Conservation (phyloP, 2,329 filamentous ascomycete genomes). For the Parascedosporium putredinis region DNA sequence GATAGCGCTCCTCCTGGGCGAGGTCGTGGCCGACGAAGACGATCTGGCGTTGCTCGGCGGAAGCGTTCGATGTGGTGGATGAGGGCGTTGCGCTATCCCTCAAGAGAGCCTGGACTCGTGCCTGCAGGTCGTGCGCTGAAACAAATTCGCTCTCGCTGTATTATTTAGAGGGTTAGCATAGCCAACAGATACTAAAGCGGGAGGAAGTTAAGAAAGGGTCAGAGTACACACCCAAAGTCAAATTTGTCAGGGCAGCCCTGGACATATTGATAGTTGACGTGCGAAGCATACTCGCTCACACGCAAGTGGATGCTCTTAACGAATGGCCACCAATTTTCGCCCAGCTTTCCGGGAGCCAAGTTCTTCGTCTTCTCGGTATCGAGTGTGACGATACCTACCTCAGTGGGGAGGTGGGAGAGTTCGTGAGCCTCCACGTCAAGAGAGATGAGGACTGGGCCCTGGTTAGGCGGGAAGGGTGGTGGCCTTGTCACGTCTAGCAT, state of each 20-base stretch:
- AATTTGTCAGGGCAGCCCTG: constrained; percentile 64
- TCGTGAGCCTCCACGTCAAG: constrained; percentile 83
- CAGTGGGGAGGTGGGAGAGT: constrained; percentile 58
- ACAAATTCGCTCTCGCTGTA: constrained; percentile 32
- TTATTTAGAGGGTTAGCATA: no score
- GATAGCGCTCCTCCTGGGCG: constrained; percentile 55
- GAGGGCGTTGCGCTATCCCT: constrained; percentile 23
- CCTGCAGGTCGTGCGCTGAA: constrained; percentile 21
- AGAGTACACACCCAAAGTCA: constrained; percentile 54
- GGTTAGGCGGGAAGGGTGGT: neutral
- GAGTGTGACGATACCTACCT: constrained; percentile 74
- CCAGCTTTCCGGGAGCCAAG: constrained; percentile 49
- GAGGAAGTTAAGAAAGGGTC: neutral
- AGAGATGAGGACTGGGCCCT: constrained; percentile 51
- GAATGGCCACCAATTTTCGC: constrained; percentile 53
- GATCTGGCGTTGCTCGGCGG: constrained; percentile 36
- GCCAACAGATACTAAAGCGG: no score
- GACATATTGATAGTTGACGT: constrained; percentile 60
- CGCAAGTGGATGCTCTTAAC: constrained; percentile 69
- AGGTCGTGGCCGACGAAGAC: constrained; percentile 74
- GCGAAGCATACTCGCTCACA: constrained; percentile 55
- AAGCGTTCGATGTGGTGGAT: constrained; percentile 11
- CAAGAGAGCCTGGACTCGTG: no score
- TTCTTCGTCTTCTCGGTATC: constrained; percentile 52
- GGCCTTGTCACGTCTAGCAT: neutral